These are phyloP conservation scores for Boletus sp. DNA, from an alignment of 768 basidiomycete genomes.

Conservation along the genomic window DNA sequence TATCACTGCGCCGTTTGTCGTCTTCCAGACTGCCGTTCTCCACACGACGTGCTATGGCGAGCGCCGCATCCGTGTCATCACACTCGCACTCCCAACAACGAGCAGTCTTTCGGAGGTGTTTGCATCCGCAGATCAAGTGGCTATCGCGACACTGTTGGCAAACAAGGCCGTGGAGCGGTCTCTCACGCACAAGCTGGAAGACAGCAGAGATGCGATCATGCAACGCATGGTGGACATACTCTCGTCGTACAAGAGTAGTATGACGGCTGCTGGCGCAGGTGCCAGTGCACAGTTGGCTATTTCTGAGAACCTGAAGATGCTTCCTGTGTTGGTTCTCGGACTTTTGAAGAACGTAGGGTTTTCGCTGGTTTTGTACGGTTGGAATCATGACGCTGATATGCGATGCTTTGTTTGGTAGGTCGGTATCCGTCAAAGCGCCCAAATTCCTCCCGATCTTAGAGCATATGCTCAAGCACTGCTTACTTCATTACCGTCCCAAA, in stretches of 20 bases:
- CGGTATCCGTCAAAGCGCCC: conserved; percentile 91
- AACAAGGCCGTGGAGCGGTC: conserved; percentile 93
- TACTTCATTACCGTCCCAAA: conserved; percentile 86
- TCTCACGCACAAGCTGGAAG: conserved; percentile 82
- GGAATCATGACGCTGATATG: neutral
- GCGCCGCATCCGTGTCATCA: conserved; percentile 88
- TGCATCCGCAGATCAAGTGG: conserved; percentile 86
- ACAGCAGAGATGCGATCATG: conserved; percentile 79
- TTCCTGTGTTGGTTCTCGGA: conserved; percentile 87
- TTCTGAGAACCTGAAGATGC: conserved; percentile 90
- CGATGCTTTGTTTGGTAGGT: conserved; percentile 46
- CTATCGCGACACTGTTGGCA: conserved; percentile 77
- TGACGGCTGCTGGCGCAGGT: conserved; percentile 91
- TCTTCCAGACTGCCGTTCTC: conserved; percentile 90
- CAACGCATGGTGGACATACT: conserved; percentile 85
- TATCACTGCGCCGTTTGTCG: conserved; percentile 85
- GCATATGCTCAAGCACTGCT: conserved; percentile 93
- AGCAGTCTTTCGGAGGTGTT: conserved; percentile 85
- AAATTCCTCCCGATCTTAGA: conserved; percentile 94
- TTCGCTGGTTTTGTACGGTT: neutral
- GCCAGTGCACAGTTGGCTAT: conserved; percentile 92
- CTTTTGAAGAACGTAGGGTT: conserved; percentile 85
- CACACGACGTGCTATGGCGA: conserved; percentile 95
- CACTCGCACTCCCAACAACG: conserved; percentile 83
- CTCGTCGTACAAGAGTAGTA: conserved; percentile 88